Conservation (phyloP, 1,284 basidiomycete species). For the Ganoderma meredithae region DNA sequence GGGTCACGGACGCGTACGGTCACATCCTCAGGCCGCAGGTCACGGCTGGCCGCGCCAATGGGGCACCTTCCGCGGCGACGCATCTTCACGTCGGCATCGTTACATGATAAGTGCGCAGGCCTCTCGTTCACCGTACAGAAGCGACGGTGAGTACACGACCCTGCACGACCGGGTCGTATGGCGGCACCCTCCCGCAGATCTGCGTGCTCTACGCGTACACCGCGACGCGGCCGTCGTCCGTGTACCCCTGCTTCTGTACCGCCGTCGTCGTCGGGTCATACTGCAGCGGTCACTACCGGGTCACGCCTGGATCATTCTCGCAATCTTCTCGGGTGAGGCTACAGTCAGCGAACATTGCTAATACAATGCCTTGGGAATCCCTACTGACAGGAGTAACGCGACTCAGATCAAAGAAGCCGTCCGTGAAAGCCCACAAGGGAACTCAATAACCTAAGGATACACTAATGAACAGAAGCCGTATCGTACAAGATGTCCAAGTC, state of each 20-base stretch:
- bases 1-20: constrained; percentile 15
- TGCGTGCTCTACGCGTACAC: constrained; percentile 9
- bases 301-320: not conserved
- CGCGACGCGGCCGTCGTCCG: constrained; percentile 9
- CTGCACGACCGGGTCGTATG: too few species aligned
- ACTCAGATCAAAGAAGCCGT: not conserved
- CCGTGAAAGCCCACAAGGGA: not conserved
- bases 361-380: not conserved
- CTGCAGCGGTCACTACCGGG: not conserved
- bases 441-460: constrained; percentile 30
- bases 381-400: too few species aligned
- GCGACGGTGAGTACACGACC: too few species aligned
- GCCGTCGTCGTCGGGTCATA: constrained; percentile 3
- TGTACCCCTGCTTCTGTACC: constrained; percentile 3
- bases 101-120: not conserved
- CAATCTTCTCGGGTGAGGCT: not conserved
- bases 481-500: constrained; percentile 1
- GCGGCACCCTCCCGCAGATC: constrained; percentile 14
- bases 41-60: not conserved
- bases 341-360: not conserved
- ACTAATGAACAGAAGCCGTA: constrained; percentile 9
- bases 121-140: constrained; percentile 19
- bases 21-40: not conserved
- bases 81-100: too few species aligned
- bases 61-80: too few species aligned